Conservation (phyloP, 2,329 filamentous ascomycete genomes). For the Colletotrichum sidae region DNA sequence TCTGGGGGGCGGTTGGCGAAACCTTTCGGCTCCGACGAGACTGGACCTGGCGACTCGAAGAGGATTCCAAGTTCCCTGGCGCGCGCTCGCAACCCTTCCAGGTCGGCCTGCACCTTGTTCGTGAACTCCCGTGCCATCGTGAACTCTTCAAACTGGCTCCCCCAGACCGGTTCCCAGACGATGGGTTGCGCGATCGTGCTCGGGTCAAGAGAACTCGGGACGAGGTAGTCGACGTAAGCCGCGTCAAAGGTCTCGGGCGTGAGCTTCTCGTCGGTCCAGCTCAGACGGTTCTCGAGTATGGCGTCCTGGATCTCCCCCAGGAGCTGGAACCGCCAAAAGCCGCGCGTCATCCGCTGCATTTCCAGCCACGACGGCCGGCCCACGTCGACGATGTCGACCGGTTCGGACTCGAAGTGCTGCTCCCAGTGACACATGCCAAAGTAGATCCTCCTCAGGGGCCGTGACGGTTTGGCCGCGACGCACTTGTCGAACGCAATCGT, state of each 20-base stretch:
- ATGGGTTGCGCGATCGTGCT: background rate
- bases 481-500: too few relatives aligned
- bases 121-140: too few relatives aligned
- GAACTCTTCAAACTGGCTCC: too few relatives aligned
- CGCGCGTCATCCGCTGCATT: background rate
- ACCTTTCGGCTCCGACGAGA: too few relatives aligned
- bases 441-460: background rate
- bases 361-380: background rate
- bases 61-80: too few relatives aligned
- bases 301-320: background rate
- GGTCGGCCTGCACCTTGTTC: too few relatives aligned
- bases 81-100: too few relatives aligned
- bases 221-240: background rate
- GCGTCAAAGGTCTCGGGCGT: background rate
- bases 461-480: background rate
- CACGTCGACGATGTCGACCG: background rate
- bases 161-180: too few relatives aligned
- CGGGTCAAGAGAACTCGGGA: background rate
- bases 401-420: background rate
- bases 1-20: too few relatives aligned
- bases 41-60: too few relatives aligned
- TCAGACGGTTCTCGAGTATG: background rate
- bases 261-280: background rate
- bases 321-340: constrained; percentile 9
- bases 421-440: background rate